Evolutionary conservation across 176 grass and related monocot species (phyloP), one percentile per base, ranked within the genome.

Genomic region (Eleusine indica): DNA sequence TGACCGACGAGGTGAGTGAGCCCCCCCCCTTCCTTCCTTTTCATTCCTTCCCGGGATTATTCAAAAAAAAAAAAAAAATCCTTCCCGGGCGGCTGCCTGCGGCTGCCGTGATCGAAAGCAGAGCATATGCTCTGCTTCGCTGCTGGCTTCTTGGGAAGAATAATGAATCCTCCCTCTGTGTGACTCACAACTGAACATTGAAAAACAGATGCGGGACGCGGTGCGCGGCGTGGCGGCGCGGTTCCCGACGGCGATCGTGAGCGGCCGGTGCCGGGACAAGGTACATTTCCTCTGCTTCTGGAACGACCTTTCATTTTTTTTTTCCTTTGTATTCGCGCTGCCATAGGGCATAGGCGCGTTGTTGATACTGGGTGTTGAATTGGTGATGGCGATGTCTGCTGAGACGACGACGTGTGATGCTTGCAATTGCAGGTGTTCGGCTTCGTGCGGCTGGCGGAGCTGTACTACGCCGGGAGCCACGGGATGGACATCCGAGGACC

Each of bases 381-480:
- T 56, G 56, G 39, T 58, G 77, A 66, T 29, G 22, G 57, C 52
- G 71, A 62, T 66, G 83, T 12, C 66, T 39, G 49, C 66, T 39
- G 49, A 9, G 64, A 52, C 8, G 68, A 35, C 35, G 46, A 53
- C 15, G 70, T 44, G 9, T 48, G 8, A 2, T 47, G 10, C 44
- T 47, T 3, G 16, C 40, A 8, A 17, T 15, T 64, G 66, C 64
- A 96, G 94, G 90, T 96, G 73, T 89, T 88, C 15, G 72, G 54
- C 46, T 96, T 96, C 60, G 94, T 96, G 76, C 19, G 83, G 42
- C 73, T 96, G n/a, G 43, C 42, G 39, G 91, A 96, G 74, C 76
- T 96, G 53, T 96, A 93, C 88, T 96, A 96, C 78, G 94, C 94
- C 46, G 94, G 94, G 18, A 96, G 94, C 91, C 94, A 96, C 68